A percentile compares a stretch with the other conserved stretches of the same genome.
phyloP scores from a whole-genome alignment of 345 rosid species.

The Syzygium jambos region DNA sequence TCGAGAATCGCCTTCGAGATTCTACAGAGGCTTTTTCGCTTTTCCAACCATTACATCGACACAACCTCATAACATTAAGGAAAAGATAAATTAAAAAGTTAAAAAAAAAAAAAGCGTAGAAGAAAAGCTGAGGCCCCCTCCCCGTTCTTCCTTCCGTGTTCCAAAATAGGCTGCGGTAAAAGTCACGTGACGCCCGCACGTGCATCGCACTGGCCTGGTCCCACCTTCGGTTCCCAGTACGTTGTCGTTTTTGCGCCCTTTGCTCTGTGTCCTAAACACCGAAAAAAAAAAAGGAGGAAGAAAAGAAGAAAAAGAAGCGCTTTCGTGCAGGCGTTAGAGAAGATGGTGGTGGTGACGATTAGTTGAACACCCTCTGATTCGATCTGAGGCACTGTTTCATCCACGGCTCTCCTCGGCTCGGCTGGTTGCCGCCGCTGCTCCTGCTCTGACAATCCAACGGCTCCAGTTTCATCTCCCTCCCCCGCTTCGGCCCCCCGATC shows the following conservation, averaged over 20 bases:
- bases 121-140: neutral
- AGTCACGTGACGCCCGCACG: neutral
- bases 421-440: neutral
- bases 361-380: conserved; percentile 8
- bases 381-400: conserved; percentile 1
- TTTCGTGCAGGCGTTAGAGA: neutral
- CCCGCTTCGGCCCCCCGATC: conserved; percentile 10
- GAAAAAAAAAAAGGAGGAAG: too few relatives aligned
- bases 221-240: neutral
- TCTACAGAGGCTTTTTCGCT: neutral
- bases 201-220: neutral
- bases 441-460: neutral
- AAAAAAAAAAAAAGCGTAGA: neutral
- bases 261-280: too few relatives aligned
- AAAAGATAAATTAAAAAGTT: neutral
- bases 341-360: neutral
- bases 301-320: neutral
- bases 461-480: conserved; percentile 4
- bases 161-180: neutral
- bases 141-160: too few relatives aligned
- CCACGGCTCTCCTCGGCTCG: conserved; percentile 5
- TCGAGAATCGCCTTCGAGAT: neutral
- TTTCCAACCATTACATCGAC: neutral
- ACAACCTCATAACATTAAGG: neutral
- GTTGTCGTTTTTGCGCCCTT: too few relatives aligned